Base-by-base conservation (phyloP, 768 basidiomycete species). In the Fomitopsis serialis region DNA sequence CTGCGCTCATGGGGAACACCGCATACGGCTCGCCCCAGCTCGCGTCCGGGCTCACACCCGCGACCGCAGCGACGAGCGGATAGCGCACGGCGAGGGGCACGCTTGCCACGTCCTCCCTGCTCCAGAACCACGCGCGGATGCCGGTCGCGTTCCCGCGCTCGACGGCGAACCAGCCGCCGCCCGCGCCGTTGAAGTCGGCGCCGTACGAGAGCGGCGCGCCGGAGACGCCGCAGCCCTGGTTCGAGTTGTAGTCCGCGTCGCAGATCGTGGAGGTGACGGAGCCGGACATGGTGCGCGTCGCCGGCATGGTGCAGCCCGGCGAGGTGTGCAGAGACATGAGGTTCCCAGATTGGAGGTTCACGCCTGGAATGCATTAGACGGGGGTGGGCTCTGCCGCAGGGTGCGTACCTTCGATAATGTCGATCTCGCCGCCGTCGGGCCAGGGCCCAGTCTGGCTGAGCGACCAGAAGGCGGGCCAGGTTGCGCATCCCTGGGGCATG, bases 391-490 rank as follows among this genome's bases (percentile, higher is more conserved):
- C n/a, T n/a, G n/a, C n/a, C n/a, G n/a, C n/a, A n/a, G n/a, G n/a
- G n/a, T n/a, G 44, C 44, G 11, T 21, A 76, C 79, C 81, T 67
- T 84, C 82, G 21, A 84, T 74, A 50, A 84, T 77, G 63, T 82
- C 81, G 32, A 82, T 77, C 58, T 84, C 82, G 4, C 82, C 82
- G 21, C 78, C 78, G 2, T 69, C 42, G 0, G 84, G 83, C 83
- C 82, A 85, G 7, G 77, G 79, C 0, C 78, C 78, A 35, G 52
- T 40, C 52, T 61, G 47, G 56, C 79, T 80, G 53, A 77, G 50
- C 36, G 80, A 78, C 83, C 82, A 84, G 61, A 77, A 83, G 1
- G 83, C 82, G 2, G 83, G 83, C 83, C 83, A 85, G n/a, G 80
- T 80, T 22, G 63, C 68, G 51, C 79, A 81, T 22, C 83, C 83